phyloP scores from a whole-genome alignment of 2,329 filamentous ascomycete genomes.

The Raffaelea arxii region DNA sequence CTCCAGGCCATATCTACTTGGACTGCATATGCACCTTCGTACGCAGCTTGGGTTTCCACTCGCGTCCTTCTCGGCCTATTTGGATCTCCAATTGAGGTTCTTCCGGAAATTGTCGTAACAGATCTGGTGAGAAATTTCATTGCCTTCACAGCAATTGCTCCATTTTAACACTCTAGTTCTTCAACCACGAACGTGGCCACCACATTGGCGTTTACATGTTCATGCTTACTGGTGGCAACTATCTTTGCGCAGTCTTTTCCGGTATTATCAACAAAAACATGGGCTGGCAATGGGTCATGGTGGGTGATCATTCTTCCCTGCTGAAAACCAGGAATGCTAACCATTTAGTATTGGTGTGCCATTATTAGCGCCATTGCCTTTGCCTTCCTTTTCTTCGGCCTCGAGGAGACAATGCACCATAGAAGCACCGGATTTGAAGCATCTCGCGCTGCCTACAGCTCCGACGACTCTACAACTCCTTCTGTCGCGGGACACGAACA shows the following conservation, averaged over 20 bases:
- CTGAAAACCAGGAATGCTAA: no score
- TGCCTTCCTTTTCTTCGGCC: conserved; percentile 45
- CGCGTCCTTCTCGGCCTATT: conserved; percentile 34
- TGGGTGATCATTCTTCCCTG: no score
- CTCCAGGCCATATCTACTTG: conserved; percentile 15
- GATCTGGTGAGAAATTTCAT: not conserved
- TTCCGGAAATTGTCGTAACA: conserved; percentile 26
- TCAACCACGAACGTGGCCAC: not conserved
- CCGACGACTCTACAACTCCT: no score
- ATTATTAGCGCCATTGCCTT: conserved; percentile 38
- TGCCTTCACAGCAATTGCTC: conserved; percentile 30
- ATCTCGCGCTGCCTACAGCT: not conserved
- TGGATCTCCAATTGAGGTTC: conserved; percentile 32
- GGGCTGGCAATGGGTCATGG: conserved; percentile 30
- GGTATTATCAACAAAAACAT: not conserved
- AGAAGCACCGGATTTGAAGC: conserved; percentile 14
- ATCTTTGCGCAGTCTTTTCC: not conserved
- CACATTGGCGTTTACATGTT: conserved; percentile 14
- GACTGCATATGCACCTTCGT: conserved; percentile 26
- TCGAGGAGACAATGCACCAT: conserved; percentile 51
- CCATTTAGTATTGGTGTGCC: conserved; percentile 20
- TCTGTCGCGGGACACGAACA: no score
- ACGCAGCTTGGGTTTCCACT: conserved; percentile 32
- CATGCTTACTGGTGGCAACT: not conserved
- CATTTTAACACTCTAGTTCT: conserved; percentile 23